phyloP scores from a whole-genome alignment of 1,284 basidiomycete species.

The Hemileia vastatrix region DNA sequence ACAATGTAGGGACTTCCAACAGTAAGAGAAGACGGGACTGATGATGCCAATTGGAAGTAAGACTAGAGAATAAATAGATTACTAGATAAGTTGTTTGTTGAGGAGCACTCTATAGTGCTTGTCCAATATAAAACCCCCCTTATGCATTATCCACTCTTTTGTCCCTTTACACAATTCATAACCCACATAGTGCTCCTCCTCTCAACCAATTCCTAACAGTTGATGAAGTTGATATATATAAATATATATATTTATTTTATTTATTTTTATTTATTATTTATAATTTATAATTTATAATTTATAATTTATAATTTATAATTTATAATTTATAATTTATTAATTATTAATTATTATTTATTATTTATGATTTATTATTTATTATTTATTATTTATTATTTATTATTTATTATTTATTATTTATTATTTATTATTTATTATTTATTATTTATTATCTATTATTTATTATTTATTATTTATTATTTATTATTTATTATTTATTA shows the following conservation, averaged over 20 bases:
- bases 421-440: conserved; percentile 7
- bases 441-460: conserved; percentile 6
- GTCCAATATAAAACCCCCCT: no score
- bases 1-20: no score
- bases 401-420: conserved; percentile 5
- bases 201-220: no score
- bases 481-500: conserved; percentile 5
- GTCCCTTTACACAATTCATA: no score
- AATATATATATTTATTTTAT: neutral
- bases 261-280: neutral
- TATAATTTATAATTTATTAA: neutral
- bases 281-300: neutral
- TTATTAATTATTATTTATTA: conserved; percentile 5
- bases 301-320: neutral
- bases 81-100: no score
- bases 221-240: no score
- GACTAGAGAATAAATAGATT: no score
- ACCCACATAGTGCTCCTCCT: no score
- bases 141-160: no score
- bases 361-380: conserved; percentile 5
- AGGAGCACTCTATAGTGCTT: no score
- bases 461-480: conserved; percentile 7
- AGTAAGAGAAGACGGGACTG: no score
- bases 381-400: conserved; percentile 7
- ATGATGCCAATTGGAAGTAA: no score